These are phyloP conservation scores for Nyctanthes arbortristis DNA, from an alignment of 257 asterid species.

Conservation along the genomic window DNA sequence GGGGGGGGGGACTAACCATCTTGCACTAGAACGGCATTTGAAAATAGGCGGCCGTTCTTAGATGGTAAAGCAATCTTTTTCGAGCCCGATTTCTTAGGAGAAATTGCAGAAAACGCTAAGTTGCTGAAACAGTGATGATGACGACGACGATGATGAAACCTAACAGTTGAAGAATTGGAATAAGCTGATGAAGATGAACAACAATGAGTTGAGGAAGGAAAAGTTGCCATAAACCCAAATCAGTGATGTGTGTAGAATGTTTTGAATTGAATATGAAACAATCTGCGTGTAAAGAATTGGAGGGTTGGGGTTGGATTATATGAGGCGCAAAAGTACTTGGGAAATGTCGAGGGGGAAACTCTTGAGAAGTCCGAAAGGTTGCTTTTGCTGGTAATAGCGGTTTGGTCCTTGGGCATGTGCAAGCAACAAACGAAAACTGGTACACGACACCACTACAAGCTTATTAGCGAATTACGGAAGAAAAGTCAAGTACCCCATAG, in stretches of 20 bases:
- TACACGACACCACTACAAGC: too few species aligned
- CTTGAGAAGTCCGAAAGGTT: constrained; percentile 92
- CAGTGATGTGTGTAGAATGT: background rate
- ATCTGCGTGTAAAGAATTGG: background rate
- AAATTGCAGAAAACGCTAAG: constrained; percentile 30
- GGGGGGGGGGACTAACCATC: constrained; percentile 54
- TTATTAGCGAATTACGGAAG: too few species aligned
- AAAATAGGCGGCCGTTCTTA: constrained; percentile 34
- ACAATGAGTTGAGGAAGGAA: constrained; percentile 54
- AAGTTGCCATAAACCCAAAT: constrained; percentile 48
- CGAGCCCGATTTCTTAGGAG: constrained; percentile 33
- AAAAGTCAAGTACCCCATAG: too few species aligned
- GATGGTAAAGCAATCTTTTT: constrained; percentile 47
- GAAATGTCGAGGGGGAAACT: constrained; percentile 63
- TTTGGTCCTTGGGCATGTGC: background rate
- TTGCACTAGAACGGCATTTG: constrained; percentile 62
- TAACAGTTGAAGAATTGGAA: constrained; percentile 44
- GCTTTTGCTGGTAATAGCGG: constrained; percentile 15
- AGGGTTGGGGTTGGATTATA: background rate
- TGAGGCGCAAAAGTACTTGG: constrained; percentile 29
- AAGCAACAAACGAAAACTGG: background rate
- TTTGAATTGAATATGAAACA: background rate
- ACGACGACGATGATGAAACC: constrained; percentile 32
- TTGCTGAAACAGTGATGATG: constrained; percentile 12
- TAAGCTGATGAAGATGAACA: constrained; percentile 52